Base-by-base conservation (phyloP, 768 basidiomycete genomes). In the Termitomyces sp. region DNA sequence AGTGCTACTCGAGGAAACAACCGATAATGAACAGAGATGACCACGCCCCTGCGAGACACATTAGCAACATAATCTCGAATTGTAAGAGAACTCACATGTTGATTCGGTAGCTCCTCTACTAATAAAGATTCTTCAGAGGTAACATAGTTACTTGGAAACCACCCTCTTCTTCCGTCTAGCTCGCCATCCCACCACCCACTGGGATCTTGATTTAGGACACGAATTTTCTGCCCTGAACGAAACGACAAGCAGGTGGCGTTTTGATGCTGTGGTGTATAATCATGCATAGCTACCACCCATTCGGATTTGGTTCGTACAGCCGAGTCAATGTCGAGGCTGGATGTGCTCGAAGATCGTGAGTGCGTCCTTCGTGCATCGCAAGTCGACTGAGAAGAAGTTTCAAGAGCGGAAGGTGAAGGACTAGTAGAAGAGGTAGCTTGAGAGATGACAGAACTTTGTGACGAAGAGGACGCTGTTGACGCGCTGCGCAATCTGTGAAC, bases 161-260 rank as follows among this genome's bases (percentile, higher is more conserved):
- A 99, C 12, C 97, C 97, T 67, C 96, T 79, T 62, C 87, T 77
- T 2, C 87, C 91, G 40, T 94, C 91, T 17, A 96, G 73, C 74
- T 98, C 94, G 10, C 97, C 97, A 70, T 99, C 96, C 96, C 96
- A 98, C 97, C 97, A 98, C 0, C 97, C 97, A 67, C 88, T 92
- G 3, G 80, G 63, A 75, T 98, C 94, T 65, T 87, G 83, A 68
- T 93, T 94, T 52, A 91, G 78, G n/a, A 98, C 94, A 62, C 88
- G 88, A 59, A 98, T 94, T 57, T 96, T 83, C 70, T 98, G 91
- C 4, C 96, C 96, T 0, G 92, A 89, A 47, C 84, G 83, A 77
- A 99, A 98, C 25, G 88, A 82, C 43, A 99, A 84, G 73, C 94
- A 96, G 9, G 90, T 92, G 9, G 86, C 83, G 67, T 83, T 87